Evolutionary conservation across 2,329 filamentous ascomycete species (phyloP), one percentile per base, ranked within the genome.

Genomic region (Phaeoacremonium minimum): DNA sequence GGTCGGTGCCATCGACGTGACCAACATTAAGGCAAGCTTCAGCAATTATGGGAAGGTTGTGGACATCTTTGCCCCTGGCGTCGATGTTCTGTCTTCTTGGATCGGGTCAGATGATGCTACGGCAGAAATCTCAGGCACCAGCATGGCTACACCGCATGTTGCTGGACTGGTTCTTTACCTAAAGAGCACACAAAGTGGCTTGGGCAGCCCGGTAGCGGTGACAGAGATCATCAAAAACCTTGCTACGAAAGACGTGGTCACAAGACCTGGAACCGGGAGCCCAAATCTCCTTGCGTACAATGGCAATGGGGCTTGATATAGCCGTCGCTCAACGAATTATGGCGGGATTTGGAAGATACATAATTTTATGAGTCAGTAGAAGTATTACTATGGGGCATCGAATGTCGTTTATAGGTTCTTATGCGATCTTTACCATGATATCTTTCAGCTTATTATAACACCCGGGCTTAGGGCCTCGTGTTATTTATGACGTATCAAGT

Each of bases 141-240:
- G 70, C 22, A 82, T 82, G 77, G 74, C 78, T 3, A 61, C 67
- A 4, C 78, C 79, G 1, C 77, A 82, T 49, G 64, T 83, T 36
- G 64, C 74, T 16, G 80, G 80, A 11, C 54, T 83, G n/a, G 75
- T 70, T 9, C 64, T 74, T n/a, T 82, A 81, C 51, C 54, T 82
- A 50, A 49, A 52, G 17, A 44, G 17, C 37, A 26, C 33, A 18
- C 16, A 34, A 7, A 20, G 30, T 19, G 29, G 38, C 5, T 26
- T 51, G 30, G 46, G 44, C 7, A 62, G 59, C n/a, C 69, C 74
- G 1, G 54, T 58, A 35, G 60, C 56, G 19, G 60, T 76, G 26
- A 60, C 56, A 19, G 28, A 49, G 18, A 57, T 63, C 30, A 63
- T 77, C 38, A 55, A 62, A 46, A 49, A 57, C 8, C 56, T 75